phyloP scores from a whole-genome alignment of 441 rosid genomes.

The Cnidoscolus chayamansa region DNA sequence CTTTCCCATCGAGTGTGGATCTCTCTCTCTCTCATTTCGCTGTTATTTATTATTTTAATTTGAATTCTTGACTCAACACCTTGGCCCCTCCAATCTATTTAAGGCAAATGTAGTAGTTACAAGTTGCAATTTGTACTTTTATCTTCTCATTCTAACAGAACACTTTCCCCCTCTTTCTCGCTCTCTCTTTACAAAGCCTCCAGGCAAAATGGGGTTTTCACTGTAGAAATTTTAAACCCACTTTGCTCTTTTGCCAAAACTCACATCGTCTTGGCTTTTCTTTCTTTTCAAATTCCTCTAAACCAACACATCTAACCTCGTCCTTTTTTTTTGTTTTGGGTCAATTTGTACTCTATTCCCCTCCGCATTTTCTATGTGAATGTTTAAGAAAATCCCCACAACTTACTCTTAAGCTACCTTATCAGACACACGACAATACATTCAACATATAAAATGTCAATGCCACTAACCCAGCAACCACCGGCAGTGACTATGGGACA shows the following conservation, averaged over 20 bases:
- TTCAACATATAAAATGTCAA: constrained; percentile 31
- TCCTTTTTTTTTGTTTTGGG: too few relatives aligned
- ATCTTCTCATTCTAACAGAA: constrained; percentile 3
- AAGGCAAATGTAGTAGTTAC: neutral
- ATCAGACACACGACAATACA: neutral
- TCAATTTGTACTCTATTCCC: neutral
- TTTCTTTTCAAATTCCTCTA: neutral
- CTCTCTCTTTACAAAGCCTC: neutral
- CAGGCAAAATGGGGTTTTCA: neutral
- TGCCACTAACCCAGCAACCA: constrained; percentile 45
- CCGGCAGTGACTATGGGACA: constrained; percentile 36
- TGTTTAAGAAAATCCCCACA: neutral
- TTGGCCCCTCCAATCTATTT: neutral
- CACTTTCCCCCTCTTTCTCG: neutral
- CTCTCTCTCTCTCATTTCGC: too few relatives aligned
- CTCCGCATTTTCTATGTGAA: neutral
- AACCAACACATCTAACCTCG: neutral
- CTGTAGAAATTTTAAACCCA: neutral
- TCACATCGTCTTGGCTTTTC: neutral
- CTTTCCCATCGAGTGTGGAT: too few relatives aligned
- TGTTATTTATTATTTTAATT: too few relatives aligned
- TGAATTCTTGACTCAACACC: too few relatives aligned
- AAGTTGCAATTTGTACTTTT: constrained; percentile 7
- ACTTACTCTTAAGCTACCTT: neutral
- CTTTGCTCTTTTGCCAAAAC: too few relatives aligned